Base-by-base conservation (phyloP, 2,329 filamentous ascomycete species). In the Fusarium poae region DNA sequence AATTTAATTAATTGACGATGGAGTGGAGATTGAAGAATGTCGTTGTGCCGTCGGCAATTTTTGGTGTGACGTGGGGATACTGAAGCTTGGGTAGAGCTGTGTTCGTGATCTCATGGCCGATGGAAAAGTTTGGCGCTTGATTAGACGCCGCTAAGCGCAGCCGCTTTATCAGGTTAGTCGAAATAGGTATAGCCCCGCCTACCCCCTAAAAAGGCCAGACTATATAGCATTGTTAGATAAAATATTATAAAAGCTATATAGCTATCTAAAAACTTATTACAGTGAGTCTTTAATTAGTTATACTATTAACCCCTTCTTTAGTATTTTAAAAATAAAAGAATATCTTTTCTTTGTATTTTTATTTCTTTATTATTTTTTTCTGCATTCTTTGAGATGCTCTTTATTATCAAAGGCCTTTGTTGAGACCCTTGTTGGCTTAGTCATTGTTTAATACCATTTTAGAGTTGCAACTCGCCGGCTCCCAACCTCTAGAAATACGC, bases 41-140 rank as follows among this genome's bases (percentile, higher is more conserved):
- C 49, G 64, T 58, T 57, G 48, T 64, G 62, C 43, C 53, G 65
- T 62, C 51, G 67, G 54, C 43, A 50, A 60, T 68, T 57, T 58
- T 67, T 43, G 56, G 56, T 49, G 52, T 62, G 60, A 65, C 49
- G 54, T 70, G 60, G 68, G 53, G 65, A 62, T 64, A 51, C 62
- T 52, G 53, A 58, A 67, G 60, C 71, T 69, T 46, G 57, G 52
- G 54, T 55, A 55, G 56, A 72, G 72, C 59, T 57, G 66, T 61
- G 61, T 73, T 74, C 43, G 72, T 74, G 72, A 74, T 74, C 72
- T 74, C 72, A 74, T 74, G 56, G 61, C 29, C 57, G 57, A 51
- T 42, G 56, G 49, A 71, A 74, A 73, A 63, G 43, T 52, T 49
- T 49, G 67, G 72, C 72, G 72, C 60, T 55, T 72, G 30, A 12